These are phyloP conservation scores for Fraxinus ornus DNA, from an alignment of 305 asterid genomes.

Conservation along the genomic window DNA sequence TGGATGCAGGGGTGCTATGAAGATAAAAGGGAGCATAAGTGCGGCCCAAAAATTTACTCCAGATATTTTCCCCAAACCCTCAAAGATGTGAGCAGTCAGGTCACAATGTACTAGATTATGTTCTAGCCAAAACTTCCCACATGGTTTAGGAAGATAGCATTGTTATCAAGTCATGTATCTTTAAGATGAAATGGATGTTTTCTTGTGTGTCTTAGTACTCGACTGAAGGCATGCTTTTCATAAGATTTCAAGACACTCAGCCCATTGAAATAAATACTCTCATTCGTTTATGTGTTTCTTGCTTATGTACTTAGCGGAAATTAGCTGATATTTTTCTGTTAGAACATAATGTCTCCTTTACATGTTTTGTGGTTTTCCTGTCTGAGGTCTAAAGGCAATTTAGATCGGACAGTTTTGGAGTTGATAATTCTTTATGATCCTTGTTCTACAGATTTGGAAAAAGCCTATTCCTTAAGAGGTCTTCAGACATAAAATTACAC, in stretches of 20 bases:
- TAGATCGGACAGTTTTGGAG: neutral
- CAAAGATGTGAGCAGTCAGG: slow-evolving; percentile 65
- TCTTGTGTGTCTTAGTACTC: neutral
- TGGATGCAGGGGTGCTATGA: slow-evolving; percentile 80
- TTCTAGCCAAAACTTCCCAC: neutral
- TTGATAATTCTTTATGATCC: neutral
- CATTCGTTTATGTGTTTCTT: neutral
- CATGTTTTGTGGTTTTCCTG: neutral
- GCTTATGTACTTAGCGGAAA: neutral
- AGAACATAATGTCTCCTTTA: neutral
- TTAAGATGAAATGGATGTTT: slow-evolving; percentile 8
- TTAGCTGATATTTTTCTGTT: neutral
- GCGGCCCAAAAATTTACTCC: slow-evolving; percentile 98
- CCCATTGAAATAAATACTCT: neutral
- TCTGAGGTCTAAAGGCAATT: neutral
- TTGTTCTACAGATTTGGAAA: neutral
- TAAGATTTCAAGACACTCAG: slow-evolving; percentile 2
- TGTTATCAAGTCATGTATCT: neutral
- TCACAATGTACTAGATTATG: no score
- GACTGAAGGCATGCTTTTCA: neutral
- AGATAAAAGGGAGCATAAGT: slow-evolving; percentile 83
- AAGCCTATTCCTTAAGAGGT: neutral
- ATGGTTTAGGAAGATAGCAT: neutral
- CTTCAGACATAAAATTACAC: neutral
- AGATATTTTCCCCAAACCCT: slow-evolving; percentile 92